A percentile compares a stretch with the other conserved stretches of the same genome.
These are phyloP conservation scores for Tetrapisispora pingtungensis DNA, from an alignment of 805 yeast species.

Conservation along the genomic window DNA sequence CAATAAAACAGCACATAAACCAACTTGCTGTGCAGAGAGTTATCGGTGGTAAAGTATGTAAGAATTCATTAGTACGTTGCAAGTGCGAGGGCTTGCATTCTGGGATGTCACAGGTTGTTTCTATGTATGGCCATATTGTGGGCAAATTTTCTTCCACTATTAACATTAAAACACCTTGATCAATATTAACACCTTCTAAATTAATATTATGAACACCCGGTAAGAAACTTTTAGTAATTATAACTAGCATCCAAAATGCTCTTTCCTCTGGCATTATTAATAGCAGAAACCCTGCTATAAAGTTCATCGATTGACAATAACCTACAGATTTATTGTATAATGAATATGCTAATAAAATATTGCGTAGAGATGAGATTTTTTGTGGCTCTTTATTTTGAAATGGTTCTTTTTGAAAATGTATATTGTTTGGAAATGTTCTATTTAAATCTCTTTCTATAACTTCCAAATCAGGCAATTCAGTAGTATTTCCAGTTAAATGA, in stretches of 20 bases:
- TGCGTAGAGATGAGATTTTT: slow-evolving; percentile 57
- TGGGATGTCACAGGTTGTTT: neutral
- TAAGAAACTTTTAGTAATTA: slow-evolving; percentile 70
- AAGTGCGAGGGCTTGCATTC: neutral
- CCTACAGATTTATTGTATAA: slow-evolving; percentile 82
- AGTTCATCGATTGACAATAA: slow-evolving; percentile 91
- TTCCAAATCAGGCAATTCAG: slow-evolving; percentile 50
- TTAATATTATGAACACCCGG: slow-evolving; percentile 87
- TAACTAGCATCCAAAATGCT: slow-evolving; percentile 93
- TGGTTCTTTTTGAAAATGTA: slow-evolving; percentile 51
- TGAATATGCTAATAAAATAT: slow-evolving; percentile 78
- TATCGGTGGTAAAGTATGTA: slow-evolving; percentile 75
- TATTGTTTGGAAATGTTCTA: slow-evolving; percentile 91
- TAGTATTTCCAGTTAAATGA: neutral
- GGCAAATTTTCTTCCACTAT: slow-evolving; percentile 80
- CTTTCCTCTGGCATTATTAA: slow-evolving; percentile 83
- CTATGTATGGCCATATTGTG: slow-evolving; percentile 49
- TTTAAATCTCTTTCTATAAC: slow-evolving; percentile 89
- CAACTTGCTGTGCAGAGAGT: slow-evolving; percentile 91
- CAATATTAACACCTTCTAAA: slow-evolving; percentile 88
- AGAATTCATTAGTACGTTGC: slow-evolving; percentile 32
- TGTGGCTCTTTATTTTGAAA: slow-evolving; percentile 42
- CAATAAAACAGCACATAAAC: slow-evolving; percentile 95
- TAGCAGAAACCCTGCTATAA: slow-evolving; percentile 76
- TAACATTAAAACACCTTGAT: slow-evolving; percentile 87